A percentile compares a stretch with the other conserved stretches of the same genome.
phyloP scores from a whole-genome alignment of 257 asterid genomes.

The Galeopsis tetrahit region DNA sequence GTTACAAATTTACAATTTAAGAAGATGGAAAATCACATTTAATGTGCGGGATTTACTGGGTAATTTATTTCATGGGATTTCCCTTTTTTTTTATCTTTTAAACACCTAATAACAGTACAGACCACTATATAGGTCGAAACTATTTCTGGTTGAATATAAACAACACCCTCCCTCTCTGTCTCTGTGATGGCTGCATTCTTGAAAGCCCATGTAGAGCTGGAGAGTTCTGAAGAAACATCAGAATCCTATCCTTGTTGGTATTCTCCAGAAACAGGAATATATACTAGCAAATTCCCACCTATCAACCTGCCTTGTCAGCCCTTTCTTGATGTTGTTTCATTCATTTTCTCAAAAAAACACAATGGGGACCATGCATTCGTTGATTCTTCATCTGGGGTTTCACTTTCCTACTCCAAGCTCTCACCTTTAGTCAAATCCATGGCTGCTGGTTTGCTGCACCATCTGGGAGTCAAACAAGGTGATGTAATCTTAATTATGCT shows the following conservation, averaged over 20 bases:
- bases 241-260: conserved; percentile 54
- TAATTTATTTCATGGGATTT: no score
- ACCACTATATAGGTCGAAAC: no score
- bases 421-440: conserved; percentile 58
- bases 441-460: conserved; percentile 74
- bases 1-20: no score
- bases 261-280: conserved; percentile 66
- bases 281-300: conserved; percentile 60
- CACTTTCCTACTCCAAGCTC: conserved; percentile 57
- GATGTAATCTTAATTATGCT: conserved; percentile 66
- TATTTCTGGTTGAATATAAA: no score
- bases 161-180: neutral
- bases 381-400: conserved; percentile 69
- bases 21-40: no score
- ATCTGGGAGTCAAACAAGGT: conserved; percentile 63
- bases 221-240: conserved; percentile 14
- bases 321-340: conserved; percentile 70
- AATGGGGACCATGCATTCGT: conserved; percentile 58
- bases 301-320: conserved; percentile 61
- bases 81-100: no score
- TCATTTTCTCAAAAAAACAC: conserved; percentile 69
- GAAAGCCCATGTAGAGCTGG: conserved; percentile 39
- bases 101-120: no score
- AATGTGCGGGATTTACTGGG: no score
- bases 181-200: conserved; percentile 45